These are phyloP conservation scores for Ophiosphaerella narmari DNA, from an alignment of 2,329 filamentous ascomycete genomes.

Conservation along the genomic window DNA sequence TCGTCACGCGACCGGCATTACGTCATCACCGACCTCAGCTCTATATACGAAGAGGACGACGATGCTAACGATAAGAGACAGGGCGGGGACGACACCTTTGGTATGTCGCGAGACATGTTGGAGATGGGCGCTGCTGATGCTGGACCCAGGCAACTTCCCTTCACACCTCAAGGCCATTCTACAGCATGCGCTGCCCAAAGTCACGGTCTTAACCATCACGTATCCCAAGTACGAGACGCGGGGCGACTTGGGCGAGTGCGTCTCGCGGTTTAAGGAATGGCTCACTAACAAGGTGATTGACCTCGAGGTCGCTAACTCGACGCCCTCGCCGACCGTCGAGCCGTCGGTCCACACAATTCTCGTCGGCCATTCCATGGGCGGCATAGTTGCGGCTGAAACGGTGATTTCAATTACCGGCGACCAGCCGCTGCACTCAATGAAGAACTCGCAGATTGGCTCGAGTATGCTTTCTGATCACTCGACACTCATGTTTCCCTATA, in stretches of 20 bases:
- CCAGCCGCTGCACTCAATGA: slow-evolving; percentile 40
- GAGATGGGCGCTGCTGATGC: not conserved
- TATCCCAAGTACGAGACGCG: slow-evolving; percentile 84
- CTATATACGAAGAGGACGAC: not conserved
- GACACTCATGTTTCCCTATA: slow-evolving; percentile 86
- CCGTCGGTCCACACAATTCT: slow-evolving; percentile 82
- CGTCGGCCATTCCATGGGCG: slow-evolving; percentile 83
- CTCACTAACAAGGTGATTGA: slow-evolving; percentile 92
- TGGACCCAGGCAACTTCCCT: slow-evolving; percentile 62
- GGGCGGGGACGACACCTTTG: slow-evolving; percentile 80
- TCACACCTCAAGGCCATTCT: slow-evolving; percentile 70
- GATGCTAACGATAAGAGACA: slow-evolving; percentile 39
- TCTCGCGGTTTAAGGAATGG: slow-evolving; percentile 77
- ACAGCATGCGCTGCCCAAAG: slow-evolving; percentile 67
- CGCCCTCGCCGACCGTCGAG: slow-evolving; percentile 82
- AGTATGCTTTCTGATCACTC: slow-evolving; percentile 52
- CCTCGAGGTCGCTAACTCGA: slow-evolving; percentile 80
- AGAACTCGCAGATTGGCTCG: slow-evolving; percentile 41
- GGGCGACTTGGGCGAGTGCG: slow-evolving; percentile 73
- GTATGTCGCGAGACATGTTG: not conserved
- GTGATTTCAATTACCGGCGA: slow-evolving; percentile 73
- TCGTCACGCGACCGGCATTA: not conserved
- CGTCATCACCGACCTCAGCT: slow-evolving; percentile 1
- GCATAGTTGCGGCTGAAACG: slow-evolving; percentile 91
- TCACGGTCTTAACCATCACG: slow-evolving; percentile 69